phyloP scores from a whole-genome alignment of 139 green algal genomes.

The Chlamydomonas sphaeroides region DNA sequence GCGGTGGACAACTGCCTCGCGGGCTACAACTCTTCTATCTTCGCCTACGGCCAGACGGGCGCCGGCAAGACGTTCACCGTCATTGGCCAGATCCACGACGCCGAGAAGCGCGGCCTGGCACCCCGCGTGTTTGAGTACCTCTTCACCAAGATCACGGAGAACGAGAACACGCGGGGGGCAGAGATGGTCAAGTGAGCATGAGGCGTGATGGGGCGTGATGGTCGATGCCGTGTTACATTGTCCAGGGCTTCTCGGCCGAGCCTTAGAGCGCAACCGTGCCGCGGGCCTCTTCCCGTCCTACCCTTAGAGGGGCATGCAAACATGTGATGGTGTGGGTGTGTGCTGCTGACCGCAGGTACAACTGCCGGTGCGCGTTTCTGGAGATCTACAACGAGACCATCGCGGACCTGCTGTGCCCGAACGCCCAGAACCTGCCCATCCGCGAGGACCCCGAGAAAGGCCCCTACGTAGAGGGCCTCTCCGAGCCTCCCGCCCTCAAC shows the following conservation, averaged over 20 bases:
- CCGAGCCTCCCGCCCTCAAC: slow-evolving; percentile 76
- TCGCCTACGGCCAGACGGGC: slow-evolving; percentile 85
- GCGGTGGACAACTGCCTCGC: slow-evolving; percentile 80
- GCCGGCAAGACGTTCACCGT: slow-evolving; percentile 85
- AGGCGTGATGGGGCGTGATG: too few species aligned
- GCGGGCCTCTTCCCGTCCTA: too few species aligned
- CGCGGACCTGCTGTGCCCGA: slow-evolving; percentile 81
- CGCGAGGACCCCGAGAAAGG: slow-evolving; percentile 82
- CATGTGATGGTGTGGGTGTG: background rate
- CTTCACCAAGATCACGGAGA: slow-evolving; percentile 74
- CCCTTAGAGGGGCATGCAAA: too few species aligned
- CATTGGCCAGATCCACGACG: slow-evolving; percentile 56
- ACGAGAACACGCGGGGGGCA: slow-evolving; percentile 53
- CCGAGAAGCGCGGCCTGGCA: slow-evolving; percentile 75
- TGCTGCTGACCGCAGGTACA: background rate
- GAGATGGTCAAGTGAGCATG: slow-evolving; percentile 40
- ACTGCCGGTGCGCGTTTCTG: slow-evolving; percentile 66
- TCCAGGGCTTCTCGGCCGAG: too few species aligned
- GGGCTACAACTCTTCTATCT: slow-evolving; percentile 84
- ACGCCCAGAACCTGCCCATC: slow-evolving; percentile 65
- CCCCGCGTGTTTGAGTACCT: slow-evolving; percentile 87
- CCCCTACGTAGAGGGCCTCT: slow-evolving; percentile 87
- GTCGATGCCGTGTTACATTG: too few species aligned
- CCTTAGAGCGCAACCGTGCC: too few species aligned
- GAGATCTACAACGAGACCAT: slow-evolving; percentile 99